Evolutionary conservation across 345 rosid genomes (phyloP).

Genomic region (Citrus trifoliata): DNA sequence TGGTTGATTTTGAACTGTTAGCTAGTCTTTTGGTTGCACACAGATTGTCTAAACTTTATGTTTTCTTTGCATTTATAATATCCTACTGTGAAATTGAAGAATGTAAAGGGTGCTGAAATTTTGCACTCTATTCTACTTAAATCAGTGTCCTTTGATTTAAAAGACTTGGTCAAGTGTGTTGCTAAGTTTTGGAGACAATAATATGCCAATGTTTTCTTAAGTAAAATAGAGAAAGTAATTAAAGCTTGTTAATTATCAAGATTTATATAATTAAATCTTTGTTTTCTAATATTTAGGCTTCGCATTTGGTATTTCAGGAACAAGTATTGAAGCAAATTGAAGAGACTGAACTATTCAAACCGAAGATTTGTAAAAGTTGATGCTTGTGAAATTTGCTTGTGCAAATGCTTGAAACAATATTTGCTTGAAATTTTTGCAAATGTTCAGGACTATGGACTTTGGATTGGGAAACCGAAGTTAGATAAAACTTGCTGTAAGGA

Average conservation of each 20-base stretch:
- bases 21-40: no score
- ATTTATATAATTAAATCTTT: neutral
- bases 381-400: slow-evolving; percentile 7
- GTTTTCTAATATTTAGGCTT: no score
- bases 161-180: no score
- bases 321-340: slow-evolving; percentile 20
- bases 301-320: slow-evolving; percentile 4
- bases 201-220: slow-evolving; percentile 2
- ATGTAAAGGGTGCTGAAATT: neutral
- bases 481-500: no score
- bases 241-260: slow-evolving; percentile 14
- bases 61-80: no score
- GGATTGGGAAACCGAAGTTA: no score
- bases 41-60: no score
- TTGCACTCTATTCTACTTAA: neutral
- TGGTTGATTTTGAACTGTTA: no score
- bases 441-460: no score
- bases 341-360: slow-evolving; percentile 22
- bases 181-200: neutral
- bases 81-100: neutral
- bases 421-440: neutral
- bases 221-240: slow-evolving; percentile 18
- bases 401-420: slow-evolving; percentile 5
- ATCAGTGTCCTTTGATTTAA: slow-evolving; percentile 7
- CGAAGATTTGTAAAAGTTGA: neutral